Percentiles rank a stretch among this genome's conserved stretches.
phyloP scores from a whole-genome alignment of 768 basidiomycete species.

The Podaxis sp. region DNA sequence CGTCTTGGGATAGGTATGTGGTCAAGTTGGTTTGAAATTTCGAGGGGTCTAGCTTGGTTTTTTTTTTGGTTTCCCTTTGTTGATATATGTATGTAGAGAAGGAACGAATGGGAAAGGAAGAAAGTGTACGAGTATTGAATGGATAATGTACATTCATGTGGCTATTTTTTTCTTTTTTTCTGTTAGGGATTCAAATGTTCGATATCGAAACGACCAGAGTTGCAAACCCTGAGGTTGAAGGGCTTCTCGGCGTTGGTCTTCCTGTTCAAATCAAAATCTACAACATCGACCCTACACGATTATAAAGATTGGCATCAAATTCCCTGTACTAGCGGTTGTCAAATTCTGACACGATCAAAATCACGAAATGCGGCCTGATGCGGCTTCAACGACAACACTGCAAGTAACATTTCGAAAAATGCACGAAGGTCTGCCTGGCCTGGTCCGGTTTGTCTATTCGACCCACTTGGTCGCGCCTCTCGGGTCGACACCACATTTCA shows the following conservation, averaged over 20 bases:
- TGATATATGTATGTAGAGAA: not conserved
- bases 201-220: not conserved
- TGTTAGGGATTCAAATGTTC: not conserved
- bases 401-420: not conserved
- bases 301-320: not conserved
- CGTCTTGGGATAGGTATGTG: slow-evolving; percentile 67
- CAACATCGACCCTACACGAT: not conserved
- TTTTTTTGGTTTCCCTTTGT: not conserved
- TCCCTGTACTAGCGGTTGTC: not conserved
- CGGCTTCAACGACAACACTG: no score
- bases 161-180: not conserved
- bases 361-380: not conserved
- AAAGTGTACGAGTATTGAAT: slow-evolving; percentile 2
- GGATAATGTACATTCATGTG: not conserved
- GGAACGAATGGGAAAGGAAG: not conserved
- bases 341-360: not conserved
- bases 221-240: not conserved
- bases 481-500: not conserved
- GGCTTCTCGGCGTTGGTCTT: not conserved
- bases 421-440: not conserved
- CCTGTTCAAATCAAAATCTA: not conserved
- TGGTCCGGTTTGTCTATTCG: not conserved
- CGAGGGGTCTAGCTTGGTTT: slow-evolving; percentile 7
- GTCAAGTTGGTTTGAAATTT: slow-evolving; percentile 31
- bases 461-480: not conserved